Conservation (phyloP, 371 early-diverging fungal genomes). For the Syncephalastrum sp. region DNA sequence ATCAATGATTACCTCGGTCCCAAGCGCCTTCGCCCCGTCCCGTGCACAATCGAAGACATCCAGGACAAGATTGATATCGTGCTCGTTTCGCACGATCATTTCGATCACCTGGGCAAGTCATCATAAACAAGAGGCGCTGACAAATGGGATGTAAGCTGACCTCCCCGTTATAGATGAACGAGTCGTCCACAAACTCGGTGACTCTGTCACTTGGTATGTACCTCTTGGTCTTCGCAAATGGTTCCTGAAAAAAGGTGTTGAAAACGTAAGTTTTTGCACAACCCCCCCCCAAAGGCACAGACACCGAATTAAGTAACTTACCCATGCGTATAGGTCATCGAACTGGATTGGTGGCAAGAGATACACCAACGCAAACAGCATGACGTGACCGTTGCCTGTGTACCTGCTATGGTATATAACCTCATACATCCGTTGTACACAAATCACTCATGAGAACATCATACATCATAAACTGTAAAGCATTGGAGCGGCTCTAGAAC, state of each 20-base stretch:
- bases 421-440: not conserved
- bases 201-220: constrained; percentile 63
- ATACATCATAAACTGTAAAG: constrained; percentile 14
- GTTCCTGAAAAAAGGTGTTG: constrained; percentile 51
- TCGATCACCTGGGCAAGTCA: constrained; percentile 55
- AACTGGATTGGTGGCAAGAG: constrained; percentile 71
- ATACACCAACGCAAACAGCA: constrained; percentile 41
- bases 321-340: constrained; percentile 37
- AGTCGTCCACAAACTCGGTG: constrained; percentile 44
- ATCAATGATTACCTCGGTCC: constrained; percentile 52
- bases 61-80: constrained; percentile 53
- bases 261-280: constrained; percentile 34
- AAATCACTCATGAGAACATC: not conserved
- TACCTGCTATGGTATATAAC: constrained; percentile 46
- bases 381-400: constrained; percentile 49
- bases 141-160: not conserved
- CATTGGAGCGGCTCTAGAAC: constrained; percentile 56
- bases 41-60: constrained; percentile 48
- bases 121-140: not conserved
- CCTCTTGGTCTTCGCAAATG: constrained; percentile 58
- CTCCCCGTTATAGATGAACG: constrained; percentile 33
- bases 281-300: not conserved
- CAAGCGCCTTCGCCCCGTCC: constrained; percentile 48
- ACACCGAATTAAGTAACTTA: not conserved
- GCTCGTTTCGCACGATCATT: constrained; percentile 56